A percentile compares a stretch with the other conserved stretches of the same genome.
Evolutionary conservation across 2,329 filamentous ascomycete species (phyloP).

Genomic region (Passalora sequoiae): DNA sequence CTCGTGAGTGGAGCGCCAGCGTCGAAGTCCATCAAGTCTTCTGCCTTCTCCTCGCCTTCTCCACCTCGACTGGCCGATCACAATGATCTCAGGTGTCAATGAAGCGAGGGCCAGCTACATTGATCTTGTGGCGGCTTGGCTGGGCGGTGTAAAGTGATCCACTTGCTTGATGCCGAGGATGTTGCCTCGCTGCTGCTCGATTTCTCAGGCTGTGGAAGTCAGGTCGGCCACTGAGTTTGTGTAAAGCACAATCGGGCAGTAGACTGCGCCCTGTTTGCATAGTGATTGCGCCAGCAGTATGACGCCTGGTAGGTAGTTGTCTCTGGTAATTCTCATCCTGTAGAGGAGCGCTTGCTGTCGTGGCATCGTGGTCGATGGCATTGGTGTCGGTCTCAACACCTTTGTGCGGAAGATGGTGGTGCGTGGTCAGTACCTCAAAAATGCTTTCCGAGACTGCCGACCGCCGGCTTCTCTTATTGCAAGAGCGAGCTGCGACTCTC

Average conservation of each 20-base stretch:
- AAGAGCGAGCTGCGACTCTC: no score
- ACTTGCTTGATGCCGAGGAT: conserved; percentile 40
- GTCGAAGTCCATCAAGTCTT: no score
- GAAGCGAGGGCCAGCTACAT: conserved; percentile 47
- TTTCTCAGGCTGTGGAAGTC: conserved; percentile 38
- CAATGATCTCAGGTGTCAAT: conserved; percentile 52
- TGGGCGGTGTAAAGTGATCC: conserved; percentile 40
- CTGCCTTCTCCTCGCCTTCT: no score
- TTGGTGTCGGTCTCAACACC: not conserved
- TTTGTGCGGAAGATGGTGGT: no score
- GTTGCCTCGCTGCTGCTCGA: conserved; percentile 39
- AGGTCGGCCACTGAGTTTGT: conserved; percentile 40
- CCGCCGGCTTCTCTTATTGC: no score
- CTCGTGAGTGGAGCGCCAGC: no score
- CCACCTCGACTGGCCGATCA: no score
- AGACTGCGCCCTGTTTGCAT: conserved; percentile 38
- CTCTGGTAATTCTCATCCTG: conserved; percentile 47
- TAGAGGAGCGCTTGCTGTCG: no score
- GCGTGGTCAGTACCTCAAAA: no score
- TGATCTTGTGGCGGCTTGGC: conserved; percentile 32
- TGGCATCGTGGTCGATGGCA: no score
- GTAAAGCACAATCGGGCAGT: conserved; percentile 47
- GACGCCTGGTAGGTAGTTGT: conserved; percentile 48
- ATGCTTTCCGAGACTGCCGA: no score
- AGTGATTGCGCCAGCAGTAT: conserved; percentile 48